Evolutionary conservation across 1,139 yeast genomes (phyloP).

Genomic region (Nakaseomyces glabratus): DNA sequence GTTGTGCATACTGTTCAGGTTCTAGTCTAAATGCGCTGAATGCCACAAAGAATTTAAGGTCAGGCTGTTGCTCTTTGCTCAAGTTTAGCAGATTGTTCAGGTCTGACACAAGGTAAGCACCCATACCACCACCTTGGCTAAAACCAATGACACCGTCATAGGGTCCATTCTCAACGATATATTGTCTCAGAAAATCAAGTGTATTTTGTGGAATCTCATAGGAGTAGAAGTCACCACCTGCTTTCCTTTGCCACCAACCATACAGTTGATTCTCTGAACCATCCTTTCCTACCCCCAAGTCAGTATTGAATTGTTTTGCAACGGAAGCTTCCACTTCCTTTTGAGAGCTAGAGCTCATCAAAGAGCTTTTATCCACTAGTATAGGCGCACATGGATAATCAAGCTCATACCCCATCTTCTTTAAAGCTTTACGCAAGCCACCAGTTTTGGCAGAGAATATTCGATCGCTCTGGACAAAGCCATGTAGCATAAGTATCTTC

Average conservation of each 20-base stretch:
- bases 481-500: conserved; percentile 46
- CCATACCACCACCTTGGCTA: conserved; percentile 86
- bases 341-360: conserved; percentile 9
- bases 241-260: conserved; percentile 28
- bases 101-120: conserved; percentile 44
- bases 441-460: conserved; percentile 69
- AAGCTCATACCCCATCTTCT: conserved; percentile 58
- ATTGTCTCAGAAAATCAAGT: conserved; percentile 21
- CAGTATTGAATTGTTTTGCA: conserved; percentile 14
- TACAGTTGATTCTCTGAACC: conserved; percentile 16
- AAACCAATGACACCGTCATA: conserved; percentile 85
- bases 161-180: conserved; percentile 52
- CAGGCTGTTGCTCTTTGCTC: conserved; percentile 32
- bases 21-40: conserved; percentile 70
- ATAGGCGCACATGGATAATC: conserved; percentile 66
- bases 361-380: conserved; percentile 11
- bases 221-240: conserved; percentile 11
- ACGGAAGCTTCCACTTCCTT: conserved; percentile 9
- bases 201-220: conserved; percentile 19
- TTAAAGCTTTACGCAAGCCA: conserved; percentile 60
- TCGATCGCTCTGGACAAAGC: conserved; percentile 60
- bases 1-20: conserved; percentile 42
- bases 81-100: conserved; percentile 31
- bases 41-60: conserved; percentile 59
- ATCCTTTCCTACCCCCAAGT: conserved; percentile 1